A percentile compares a stretch with the other conserved stretches of the same genome.
Conservation (phyloP, 768 basidiomycete genomes). For the Boletus subcaerulescens region DNA sequence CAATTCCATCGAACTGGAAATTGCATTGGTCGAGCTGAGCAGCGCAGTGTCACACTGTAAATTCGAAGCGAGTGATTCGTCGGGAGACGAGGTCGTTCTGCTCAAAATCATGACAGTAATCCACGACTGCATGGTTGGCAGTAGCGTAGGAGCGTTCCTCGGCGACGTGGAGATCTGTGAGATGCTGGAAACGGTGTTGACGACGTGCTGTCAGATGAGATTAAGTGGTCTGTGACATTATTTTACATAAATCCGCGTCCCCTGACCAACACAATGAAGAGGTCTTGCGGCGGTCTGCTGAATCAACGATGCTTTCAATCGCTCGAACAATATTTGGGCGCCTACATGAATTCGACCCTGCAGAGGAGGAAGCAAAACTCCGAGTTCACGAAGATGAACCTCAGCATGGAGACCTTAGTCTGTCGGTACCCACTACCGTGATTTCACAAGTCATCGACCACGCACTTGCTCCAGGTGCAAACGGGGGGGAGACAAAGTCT, state of each 20-base stretch:
- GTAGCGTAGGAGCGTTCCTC: constrained; percentile 60
- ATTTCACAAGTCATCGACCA: constrained; percentile 16
- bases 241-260: constrained; percentile 2
- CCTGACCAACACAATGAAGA: constrained; percentile 46
- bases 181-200: constrained; percentile 96
- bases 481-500: constrained; percentile 9
- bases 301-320: constrained; percentile 84
- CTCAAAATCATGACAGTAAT: constrained; percentile 90
- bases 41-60: constrained; percentile 92
- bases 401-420: constrained; percentile 54
- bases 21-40: constrained; percentile 78
- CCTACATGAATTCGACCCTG: constrained; percentile 64
- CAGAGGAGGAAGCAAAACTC: constrained; percentile 65
- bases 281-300: constrained; percentile 81
- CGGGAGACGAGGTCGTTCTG: constrained; percentile 95
- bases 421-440: constrained; percentile 50
- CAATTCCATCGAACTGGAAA: constrained; percentile 52
- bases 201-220: constrained; percentile 95
- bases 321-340: constrained; percentile 79
- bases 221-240: constrained; percentile 70
- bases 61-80: constrained; percentile 95
- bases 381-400: constrained; percentile 47
- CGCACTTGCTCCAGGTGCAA: constrained; percentile 5
- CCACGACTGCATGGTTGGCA: constrained; percentile 72
- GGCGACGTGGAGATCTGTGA: constrained; percentile 96